Conservation (phyloP, 176 grass and related monocot genomes). For the Carex kokanica region DNA sequence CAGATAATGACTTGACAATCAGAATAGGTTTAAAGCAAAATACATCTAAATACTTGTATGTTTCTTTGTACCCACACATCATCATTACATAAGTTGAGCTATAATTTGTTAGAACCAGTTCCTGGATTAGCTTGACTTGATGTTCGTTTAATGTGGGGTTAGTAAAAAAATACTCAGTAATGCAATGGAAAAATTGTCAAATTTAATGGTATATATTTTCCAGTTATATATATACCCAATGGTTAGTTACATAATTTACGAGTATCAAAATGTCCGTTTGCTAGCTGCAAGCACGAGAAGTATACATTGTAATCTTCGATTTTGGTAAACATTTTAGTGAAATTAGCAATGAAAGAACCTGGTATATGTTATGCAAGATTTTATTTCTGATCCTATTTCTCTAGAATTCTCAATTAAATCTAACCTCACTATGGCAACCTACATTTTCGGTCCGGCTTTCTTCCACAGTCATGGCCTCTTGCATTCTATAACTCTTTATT, state of each 20-base stretch:
- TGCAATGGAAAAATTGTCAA: neutral
- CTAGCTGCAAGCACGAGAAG: neutral
- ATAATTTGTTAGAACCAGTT: neutral
- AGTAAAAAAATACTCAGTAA: neutral
- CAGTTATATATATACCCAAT: neutral
- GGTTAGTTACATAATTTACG: neutral
- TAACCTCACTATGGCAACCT: neutral
- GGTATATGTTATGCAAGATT: neutral
- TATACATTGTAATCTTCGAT: neutral
- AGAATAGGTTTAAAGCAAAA: conserved; percentile 2
- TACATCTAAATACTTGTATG: neutral
- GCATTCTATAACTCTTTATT: neutral
- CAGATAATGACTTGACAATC: neutral
- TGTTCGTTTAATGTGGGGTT: neutral
- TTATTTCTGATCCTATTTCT: neutral
- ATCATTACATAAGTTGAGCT: neutral
- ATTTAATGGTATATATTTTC: neutral
- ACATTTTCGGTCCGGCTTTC: neutral
- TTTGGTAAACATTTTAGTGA: neutral
- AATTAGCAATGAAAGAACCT: neutral
- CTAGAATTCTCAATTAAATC: neutral
- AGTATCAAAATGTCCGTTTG: neutral
- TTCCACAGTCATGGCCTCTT: neutral
- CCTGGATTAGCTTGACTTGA: neutral
- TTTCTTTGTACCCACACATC: neutral